These are phyloP conservation scores for Rhypophila decipiens DNA, from an alignment of 495 filamentous ascomycete genomes.

Conservation along the genomic window DNA sequence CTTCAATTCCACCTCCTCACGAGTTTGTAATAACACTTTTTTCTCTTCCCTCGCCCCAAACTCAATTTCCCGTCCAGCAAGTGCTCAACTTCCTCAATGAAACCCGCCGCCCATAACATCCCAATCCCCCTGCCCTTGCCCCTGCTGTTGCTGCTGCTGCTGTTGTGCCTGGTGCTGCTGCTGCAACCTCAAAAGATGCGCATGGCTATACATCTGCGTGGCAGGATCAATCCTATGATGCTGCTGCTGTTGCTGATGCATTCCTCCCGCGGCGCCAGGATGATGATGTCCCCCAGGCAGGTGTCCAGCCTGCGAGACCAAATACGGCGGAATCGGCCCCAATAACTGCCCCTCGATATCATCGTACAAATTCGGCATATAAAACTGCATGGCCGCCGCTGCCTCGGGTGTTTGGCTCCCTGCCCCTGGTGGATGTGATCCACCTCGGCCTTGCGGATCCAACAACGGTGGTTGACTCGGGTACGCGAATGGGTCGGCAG, in stretches of 20 bases:
- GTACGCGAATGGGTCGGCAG: conserved; percentile 84
- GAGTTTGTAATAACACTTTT: no score
- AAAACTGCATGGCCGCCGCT: conserved; percentile 32
- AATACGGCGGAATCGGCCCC: conserved; percentile 39
- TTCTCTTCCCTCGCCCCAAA: no score
- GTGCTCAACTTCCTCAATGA: no score
- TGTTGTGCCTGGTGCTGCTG: conserved; percentile 11
- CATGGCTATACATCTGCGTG: conserved; percentile 29
- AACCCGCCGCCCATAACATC: no score
- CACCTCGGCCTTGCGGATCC: conserved; percentile 28
- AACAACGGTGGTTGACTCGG: conserved; percentile 78
- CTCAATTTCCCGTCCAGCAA: no score
- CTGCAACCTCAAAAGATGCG: conserved; percentile 16
- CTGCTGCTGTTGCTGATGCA: no score
- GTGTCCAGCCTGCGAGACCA: no score
- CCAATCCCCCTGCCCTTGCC: not conserved
- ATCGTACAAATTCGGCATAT: conserved; percentile 37
- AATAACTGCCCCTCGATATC: conserved; percentile 42
- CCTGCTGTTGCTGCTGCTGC: conserved; percentile 22
- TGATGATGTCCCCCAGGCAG: no score
- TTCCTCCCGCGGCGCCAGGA: conserved; percentile 17
- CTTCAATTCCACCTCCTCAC: no score
- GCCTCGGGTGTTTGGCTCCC: conserved; percentile 9
- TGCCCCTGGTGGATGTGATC: conserved; percentile 9
- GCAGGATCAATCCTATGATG: conserved; percentile 31